Conservation (phyloP, 305 asterid genomes). For the Galium porrigens region DNA sequence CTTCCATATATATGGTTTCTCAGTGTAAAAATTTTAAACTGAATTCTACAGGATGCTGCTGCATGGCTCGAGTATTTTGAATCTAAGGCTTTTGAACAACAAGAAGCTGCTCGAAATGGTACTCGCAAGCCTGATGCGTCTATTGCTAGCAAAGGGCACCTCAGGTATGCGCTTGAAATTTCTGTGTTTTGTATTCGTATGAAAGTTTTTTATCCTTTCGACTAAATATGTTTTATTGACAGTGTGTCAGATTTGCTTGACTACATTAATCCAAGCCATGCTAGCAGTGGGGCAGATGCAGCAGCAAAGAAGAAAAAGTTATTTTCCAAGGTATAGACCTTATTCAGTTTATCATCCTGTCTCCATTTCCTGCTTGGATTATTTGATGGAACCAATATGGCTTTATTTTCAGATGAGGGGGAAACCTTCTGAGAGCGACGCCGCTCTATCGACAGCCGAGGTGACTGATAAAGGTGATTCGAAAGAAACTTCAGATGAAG, state of each 20-base stretch:
- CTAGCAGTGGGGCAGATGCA: constrained; percentile 60
- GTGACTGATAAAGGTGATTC: constrained; percentile 25
- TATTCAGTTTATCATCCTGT: constrained; percentile 17
- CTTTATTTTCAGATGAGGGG: constrained; percentile 52
- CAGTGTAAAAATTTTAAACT: constrained; percentile 15
- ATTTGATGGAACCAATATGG: constrained; percentile 8
- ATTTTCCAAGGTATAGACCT: constrained; percentile 41
- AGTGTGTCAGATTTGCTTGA: constrained; percentile 96
- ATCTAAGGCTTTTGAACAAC: constrained; percentile 95
- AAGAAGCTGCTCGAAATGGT: constrained; percentile 97
- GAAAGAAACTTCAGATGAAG: constrained; percentile 39
- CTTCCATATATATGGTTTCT: constrained; percentile 13
- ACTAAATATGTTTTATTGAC: constrained; percentile 19
- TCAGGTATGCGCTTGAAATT: constrained; percentile 39
- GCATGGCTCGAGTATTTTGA: constrained; percentile 98
- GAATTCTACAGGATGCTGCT: constrained; percentile 75
- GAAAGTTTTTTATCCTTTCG: background rate
- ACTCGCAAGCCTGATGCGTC: constrained; percentile 91
- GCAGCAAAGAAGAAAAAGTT: constrained; percentile 60
- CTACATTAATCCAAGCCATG: constrained; percentile 78
- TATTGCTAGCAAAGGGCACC: constrained; percentile 97
- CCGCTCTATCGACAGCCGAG: constrained; percentile 39
- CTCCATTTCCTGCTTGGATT: background rate
- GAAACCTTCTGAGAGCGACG: constrained; percentile 42
- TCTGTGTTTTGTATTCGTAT: too few relatives aligned